phyloP scores from a whole-genome alignment of 768 basidiomycete genomes.

The Podaxis carcinomalis region DNA sequence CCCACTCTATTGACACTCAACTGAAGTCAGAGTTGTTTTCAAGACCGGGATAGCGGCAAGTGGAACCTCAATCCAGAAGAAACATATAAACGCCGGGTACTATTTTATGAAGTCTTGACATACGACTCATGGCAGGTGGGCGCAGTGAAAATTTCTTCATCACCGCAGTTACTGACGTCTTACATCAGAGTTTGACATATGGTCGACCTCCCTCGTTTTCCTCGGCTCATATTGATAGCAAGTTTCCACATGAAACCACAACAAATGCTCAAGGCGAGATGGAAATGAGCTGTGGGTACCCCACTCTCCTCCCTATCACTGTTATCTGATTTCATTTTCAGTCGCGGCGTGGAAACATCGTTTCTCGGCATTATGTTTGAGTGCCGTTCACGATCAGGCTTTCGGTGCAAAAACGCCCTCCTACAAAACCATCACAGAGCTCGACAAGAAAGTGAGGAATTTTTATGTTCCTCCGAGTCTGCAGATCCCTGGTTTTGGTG shows the following conservation, averaged over 20 bases:
- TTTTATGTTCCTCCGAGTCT: conserved; percentile 65
- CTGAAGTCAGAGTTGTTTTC: conserved; percentile 4
- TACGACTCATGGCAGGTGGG: conserved; percentile 71
- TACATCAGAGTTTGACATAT: conserved; percentile 59
- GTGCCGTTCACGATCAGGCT: conserved; percentile 61
- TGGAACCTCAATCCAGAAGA: conserved; percentile 58
- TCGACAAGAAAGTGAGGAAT: conserved; percentile 61
- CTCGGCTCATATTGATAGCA: conserved; percentile 50
- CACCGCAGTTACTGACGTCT: conserved; percentile 1
- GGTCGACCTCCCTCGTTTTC: conserved; percentile 68
- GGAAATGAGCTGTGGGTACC: conserved; percentile 58
- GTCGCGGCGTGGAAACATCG: conserved; percentile 70
- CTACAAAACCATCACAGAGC: conserved; percentile 58
- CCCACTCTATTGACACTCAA: neutral
- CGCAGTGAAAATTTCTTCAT: conserved; percentile 5
- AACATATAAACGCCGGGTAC: conserved; percentile 51
- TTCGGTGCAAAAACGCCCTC: conserved; percentile 60
- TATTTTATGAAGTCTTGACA: conserved; percentile 63
- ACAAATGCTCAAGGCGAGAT: conserved; percentile 43
- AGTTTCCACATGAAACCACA: conserved; percentile 43
- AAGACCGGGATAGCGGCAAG: conserved; percentile 65
- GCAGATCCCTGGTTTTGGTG: conserved; percentile 60
- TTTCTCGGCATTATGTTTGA: conserved; percentile 57
- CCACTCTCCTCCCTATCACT: conserved; percentile 1
- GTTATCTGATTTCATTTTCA: conserved; percentile 20